These are phyloP conservation scores for Monosporascus sp. DNA, from an alignment of 2,329 filamentous ascomycete genomes.

Conservation along the genomic window DNA sequence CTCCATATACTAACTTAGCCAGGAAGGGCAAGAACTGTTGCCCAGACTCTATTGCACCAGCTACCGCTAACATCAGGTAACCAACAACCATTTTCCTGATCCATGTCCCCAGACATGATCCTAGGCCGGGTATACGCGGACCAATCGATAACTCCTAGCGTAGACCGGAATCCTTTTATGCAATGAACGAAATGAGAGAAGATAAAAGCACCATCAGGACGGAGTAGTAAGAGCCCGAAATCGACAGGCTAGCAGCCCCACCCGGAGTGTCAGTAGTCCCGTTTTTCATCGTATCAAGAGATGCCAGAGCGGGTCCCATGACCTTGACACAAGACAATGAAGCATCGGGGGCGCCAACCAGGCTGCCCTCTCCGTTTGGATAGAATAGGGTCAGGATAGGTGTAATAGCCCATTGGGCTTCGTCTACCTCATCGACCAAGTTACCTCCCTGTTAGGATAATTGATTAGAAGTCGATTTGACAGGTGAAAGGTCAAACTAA, in stretches of 20 bases:
- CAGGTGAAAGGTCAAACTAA: too few species aligned
- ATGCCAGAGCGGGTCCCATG: slow-evolving; percentile 14
- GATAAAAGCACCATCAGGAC: background rate
- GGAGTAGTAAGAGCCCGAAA: background rate
- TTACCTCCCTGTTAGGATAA: slow-evolving; percentile 4
- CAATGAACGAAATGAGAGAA: background rate
- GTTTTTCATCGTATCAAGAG: slow-evolving; percentile 8
- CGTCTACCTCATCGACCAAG: background rate
- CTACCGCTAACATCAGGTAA: too few species aligned
- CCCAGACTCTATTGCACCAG: too few species aligned
- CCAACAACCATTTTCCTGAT: too few species aligned
- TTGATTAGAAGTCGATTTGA: background rate
- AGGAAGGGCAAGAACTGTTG: too few species aligned
- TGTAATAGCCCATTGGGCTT: slow-evolving; percentile 14
- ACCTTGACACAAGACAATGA: slow-evolving; percentile 18
- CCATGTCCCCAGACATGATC: too few species aligned
- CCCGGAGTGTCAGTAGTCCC: slow-evolving; percentile 2
- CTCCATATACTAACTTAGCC: too few species aligned
- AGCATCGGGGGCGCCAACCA: slow-evolving; percentile 9
- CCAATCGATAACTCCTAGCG: too few species aligned
- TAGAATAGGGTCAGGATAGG: slow-evolving; percentile 20
- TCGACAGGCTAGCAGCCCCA: slow-evolving; percentile 3
- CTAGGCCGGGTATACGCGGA: too few species aligned
- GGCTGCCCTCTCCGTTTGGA: slow-evolving; percentile 6
- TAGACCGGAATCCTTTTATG: background rate